These are phyloP conservation scores for Zoysia matrella DNA, from an alignment of 202 grass and related monocot species.

Conservation along the genomic window DNA sequence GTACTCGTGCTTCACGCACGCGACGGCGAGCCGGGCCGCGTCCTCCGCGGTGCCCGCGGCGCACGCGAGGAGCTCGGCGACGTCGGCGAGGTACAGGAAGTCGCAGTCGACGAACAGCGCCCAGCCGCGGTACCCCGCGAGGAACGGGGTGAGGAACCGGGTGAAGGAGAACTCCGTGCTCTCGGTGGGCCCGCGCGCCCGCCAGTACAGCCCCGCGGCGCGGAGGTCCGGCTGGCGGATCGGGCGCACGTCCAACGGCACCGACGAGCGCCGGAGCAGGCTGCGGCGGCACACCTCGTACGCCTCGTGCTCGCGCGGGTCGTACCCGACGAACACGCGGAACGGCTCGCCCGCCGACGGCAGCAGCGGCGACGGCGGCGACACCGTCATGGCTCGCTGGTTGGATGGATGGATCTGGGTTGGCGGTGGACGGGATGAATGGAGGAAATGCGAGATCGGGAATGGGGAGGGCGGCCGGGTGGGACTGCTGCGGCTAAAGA, in stretches of 20 bases:
- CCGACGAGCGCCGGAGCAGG: slow-evolving; percentile 53
- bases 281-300: slow-evolving; percentile 65
- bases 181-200: slow-evolving; percentile 58
- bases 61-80: slow-evolving; percentile 38
- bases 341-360: slow-evolving; percentile 36
- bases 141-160: slow-evolving; percentile 68
- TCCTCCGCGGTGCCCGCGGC: not conserved
- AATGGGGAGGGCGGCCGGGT: no score
- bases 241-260: slow-evolving; percentile 50
- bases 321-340: slow-evolving; percentile 67
- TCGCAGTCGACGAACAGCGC: slow-evolving; percentile 77
- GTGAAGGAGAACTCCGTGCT: slow-evolving; percentile 89
- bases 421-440: not conserved
- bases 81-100: slow-evolving; percentile 64
- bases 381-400: slow-evolving; percentile 22
- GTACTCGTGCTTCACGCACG: slow-evolving; percentile 73
- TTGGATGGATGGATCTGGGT: slow-evolving; percentile 1
- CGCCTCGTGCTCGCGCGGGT: slow-evolving; percentile 62
- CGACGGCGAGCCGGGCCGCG: slow-evolving; percentile 35
- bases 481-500: no score
- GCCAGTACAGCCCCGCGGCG: slow-evolving; percentile 47
- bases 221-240: slow-evolving; percentile 51
- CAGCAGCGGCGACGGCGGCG: no score
- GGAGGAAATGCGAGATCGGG: not conserved
- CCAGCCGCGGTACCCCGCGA: slow-evolving; percentile 62